phyloP scores from a whole-genome alignment of 2,329 filamentous ascomycete species.

The Trichoderma sp. region DNA sequence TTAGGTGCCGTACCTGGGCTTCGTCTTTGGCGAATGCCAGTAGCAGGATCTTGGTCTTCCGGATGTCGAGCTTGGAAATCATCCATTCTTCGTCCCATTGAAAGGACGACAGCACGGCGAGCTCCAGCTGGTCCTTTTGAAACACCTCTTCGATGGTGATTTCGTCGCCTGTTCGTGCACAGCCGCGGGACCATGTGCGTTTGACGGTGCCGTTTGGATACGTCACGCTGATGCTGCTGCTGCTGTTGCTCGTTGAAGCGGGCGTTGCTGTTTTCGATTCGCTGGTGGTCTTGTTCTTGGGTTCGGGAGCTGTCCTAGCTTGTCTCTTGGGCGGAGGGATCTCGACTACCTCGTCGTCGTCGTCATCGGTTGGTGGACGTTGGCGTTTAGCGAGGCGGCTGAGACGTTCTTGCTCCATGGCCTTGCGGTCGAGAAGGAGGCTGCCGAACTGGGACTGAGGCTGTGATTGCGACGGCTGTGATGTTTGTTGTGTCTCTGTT shows the following conservation, averaged over 20 bases:
- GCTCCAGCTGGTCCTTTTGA: conserved; percentile 65
- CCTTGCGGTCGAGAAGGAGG: conserved; percentile 66
- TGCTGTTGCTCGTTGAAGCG: not conserved
- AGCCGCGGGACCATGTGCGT: conserved; percentile 72
- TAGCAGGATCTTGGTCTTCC: conserved; percentile 59
- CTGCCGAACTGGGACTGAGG: conserved; percentile 34
- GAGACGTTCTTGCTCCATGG: conserved; percentile 82
- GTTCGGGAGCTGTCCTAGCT: not conserved
- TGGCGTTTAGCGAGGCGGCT: conserved; percentile 61
- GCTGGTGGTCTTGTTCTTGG: not conserved
- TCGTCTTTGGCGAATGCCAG: conserved; percentile 54
- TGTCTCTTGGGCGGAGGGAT: conserved; percentile 29
- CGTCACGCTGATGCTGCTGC: conserved; percentile 29
- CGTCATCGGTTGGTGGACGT: conserved; percentile 22
- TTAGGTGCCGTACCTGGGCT: conserved; percentile 41
- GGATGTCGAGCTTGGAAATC: conserved; percentile 63
- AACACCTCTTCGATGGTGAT: conserved; percentile 87
- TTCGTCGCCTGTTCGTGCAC: conserved; percentile 61
- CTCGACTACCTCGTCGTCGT: conserved; percentile 30
- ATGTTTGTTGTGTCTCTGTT: not conserved
- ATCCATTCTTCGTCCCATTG: conserved; percentile 83
- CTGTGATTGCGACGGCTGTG: not conserved
- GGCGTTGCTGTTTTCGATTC: not conserved
- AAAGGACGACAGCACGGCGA: conserved; percentile 82
- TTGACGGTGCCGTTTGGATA: conserved; percentile 66